These are phyloP conservation scores for Candida nemodendra DNA, from an alignment of 805 yeast species.

Conservation along the genomic window DNA sequence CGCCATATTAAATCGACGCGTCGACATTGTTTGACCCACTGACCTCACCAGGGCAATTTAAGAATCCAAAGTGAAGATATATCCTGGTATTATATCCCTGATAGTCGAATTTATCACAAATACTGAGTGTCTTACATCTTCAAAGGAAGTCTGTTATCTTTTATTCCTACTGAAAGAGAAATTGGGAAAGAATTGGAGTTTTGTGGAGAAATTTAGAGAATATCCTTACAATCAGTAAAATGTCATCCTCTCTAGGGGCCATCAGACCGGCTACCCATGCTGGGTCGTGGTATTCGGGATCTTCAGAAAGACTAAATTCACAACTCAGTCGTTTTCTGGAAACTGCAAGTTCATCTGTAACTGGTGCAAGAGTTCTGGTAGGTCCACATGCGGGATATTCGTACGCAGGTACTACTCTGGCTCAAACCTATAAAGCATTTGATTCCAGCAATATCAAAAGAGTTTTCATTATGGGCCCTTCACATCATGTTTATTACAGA, in stretches of 20 bases:
- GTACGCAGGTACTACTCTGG: conserved; percentile 76
- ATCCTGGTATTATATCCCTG: too few relatives aligned
- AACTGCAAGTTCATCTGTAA: conserved; percentile 32
- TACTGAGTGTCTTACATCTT: too few relatives aligned
- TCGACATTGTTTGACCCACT: too few relatives aligned
- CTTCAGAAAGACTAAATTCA: conserved; percentile 38
- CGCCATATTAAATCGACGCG: too few relatives aligned
- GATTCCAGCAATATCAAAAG: conserved; percentile 57
- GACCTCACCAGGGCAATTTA: too few relatives aligned
- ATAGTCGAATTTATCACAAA: too few relatives aligned
- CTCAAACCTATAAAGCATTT: conserved; percentile 71
- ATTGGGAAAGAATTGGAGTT: too few relatives aligned
- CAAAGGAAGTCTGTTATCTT: too few relatives aligned
- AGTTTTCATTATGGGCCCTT: conserved; percentile 85
- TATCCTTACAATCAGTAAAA: background rate
- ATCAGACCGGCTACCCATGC: conserved; percentile 73
- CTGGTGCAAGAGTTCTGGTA: conserved; percentile 49
- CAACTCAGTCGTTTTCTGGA: conserved; percentile 52
- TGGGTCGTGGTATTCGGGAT: conserved; percentile 81
- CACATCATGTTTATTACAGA: conserved; percentile 82
- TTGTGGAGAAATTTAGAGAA: too few relatives aligned
- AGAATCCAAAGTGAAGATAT: too few relatives aligned
- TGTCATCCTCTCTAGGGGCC: background rate
- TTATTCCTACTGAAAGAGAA: too few relatives aligned
- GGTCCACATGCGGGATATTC: conserved; percentile 91